Base-by-base conservation (phyloP, 495 filamentous ascomycete species). In the Podospora conica region DNA sequence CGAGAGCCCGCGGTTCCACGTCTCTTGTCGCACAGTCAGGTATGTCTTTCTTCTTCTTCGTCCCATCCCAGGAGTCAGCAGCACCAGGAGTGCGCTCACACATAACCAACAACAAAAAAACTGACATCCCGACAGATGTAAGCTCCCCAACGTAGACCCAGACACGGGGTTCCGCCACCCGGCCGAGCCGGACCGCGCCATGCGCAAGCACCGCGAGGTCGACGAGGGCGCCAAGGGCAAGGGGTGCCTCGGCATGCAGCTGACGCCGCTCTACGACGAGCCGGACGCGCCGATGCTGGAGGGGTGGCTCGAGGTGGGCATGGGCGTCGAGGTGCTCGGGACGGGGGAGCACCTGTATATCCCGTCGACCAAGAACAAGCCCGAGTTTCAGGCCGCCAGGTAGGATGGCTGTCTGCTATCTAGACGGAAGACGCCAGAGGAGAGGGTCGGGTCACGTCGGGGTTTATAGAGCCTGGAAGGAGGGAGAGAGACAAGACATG, bases 161-260 rank as follows among this genome's bases (percentile, higher is more conserved):
- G 81, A 80, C 21, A 91, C 86, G 3, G 94, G 91, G 0, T 70
- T 83, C n/a, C 83, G 85, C 60, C 90, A 96, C 74, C 74, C 75
- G 3, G 79, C 76, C 7, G 89, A 97, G 78, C 93, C 93, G 18
- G 88, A 93, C 76, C 77, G 76, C 40, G 89, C 91, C 12, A 73
- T 97, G 74, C 81, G 87, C 62, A 81, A 77, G 20, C 90, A 88
- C 76, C 82, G 93, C 29, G 75, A 83, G 27, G 88, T 97, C 54
- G 93, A 96, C 78, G 76, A 80, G 15, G 93, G 93, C 6, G 86
- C 90, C 56, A 82, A 81, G 23, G 82, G 81, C 3, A 84, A 82
- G 71, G 88, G 91, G 3, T 96, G 91, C 73, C 74, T 97, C 63
- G 94, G 93, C 1, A 90, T 96, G 90, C 85, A 94, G 76, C 77